phyloP scores from a whole-genome alignment of 257 asterid species.

The Nicotiana attenuata region DNA sequence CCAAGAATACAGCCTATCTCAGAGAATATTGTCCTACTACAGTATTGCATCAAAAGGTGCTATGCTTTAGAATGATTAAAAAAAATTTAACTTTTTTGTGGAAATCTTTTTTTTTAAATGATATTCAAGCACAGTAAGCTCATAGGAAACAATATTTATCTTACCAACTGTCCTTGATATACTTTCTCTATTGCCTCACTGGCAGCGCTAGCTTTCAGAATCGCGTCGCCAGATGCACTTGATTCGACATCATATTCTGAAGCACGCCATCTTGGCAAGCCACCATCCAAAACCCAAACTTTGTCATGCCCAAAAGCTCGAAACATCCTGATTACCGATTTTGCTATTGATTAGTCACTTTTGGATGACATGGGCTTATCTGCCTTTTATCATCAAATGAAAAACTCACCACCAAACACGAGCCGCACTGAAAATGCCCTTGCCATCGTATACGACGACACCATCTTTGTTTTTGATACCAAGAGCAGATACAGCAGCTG shows the following conservation, averaged over 20 bases:
- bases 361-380: not conserved
- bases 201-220: slow-evolving; percentile 95
- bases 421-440: slow-evolving; percentile 97
- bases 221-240: slow-evolving; percentile 90
- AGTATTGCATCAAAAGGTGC: not conserved
- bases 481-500: slow-evolving; percentile 97
- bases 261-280: slow-evolving; percentile 90
- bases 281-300: slow-evolving; percentile 96
- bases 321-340: slow-evolving; percentile 72
- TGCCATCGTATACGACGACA: slow-evolving; percentile 88
- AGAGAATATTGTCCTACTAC: not conserved
- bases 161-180: slow-evolving; percentile 58
- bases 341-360: not conserved
- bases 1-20: not conserved
- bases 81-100: not conserved
- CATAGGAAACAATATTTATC: slow-evolving; percentile 1
- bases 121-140: not conserved
- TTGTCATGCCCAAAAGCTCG: slow-evolving; percentile 87
- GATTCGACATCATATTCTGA: slow-evolving; percentile 81
- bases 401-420: slow-evolving; percentile 97
- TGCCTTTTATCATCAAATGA: not conserved
- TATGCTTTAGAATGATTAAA: not conserved
- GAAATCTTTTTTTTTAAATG: not conserved
- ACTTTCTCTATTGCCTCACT: slow-evolving; percentile 91
- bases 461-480: slow-evolving; percentile 86